Conservation (phyloP, 345 rosid species). For the Gynandropsis gynandra region DNA sequence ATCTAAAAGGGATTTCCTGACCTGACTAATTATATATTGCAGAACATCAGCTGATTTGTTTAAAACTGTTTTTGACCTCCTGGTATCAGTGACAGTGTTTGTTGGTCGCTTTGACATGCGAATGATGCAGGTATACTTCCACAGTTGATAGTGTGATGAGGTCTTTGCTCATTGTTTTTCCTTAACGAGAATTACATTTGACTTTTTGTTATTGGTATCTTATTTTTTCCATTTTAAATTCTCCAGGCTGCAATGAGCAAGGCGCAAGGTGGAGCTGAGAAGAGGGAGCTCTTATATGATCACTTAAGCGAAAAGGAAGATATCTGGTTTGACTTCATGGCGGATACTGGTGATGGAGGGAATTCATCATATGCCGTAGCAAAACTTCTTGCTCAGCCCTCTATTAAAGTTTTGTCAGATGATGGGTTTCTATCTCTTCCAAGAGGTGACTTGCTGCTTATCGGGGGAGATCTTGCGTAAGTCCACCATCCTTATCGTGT, state of each 20-base stretch:
- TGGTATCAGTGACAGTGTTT: slow-evolving; percentile 95
- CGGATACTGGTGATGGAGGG: slow-evolving; percentile 99
- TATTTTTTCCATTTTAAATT: slow-evolving; percentile 7
- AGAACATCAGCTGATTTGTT: slow-evolving; percentile 98
- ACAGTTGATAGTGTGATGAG: slow-evolving; percentile 8
- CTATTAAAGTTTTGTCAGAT: slow-evolving; percentile 31
- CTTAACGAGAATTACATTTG: too few relatives aligned
- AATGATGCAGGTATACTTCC: slow-evolving; percentile 81
- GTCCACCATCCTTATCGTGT: slow-evolving; percentile 26
- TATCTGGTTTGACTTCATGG: slow-evolving; percentile 99
- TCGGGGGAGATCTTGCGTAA: slow-evolving; percentile 99
- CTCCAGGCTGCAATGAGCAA: slow-evolving; percentile 85
- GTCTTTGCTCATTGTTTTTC: slow-evolving; percentile 1
- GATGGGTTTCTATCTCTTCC: slow-evolving; percentile 45
- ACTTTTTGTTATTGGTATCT: slow-evolving; percentile 8
- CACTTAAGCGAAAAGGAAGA: slow-evolving; percentile 68
- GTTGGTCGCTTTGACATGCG: slow-evolving; percentile 99
- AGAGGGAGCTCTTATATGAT: slow-evolving; percentile 61
- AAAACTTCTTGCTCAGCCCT: slow-evolving; percentile 87
- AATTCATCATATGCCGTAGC: slow-evolving; percentile 87
- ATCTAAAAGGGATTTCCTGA: slow-evolving; percentile 9
- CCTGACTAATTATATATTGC: slow-evolving; percentile 34
- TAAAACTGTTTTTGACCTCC: slow-evolving; percentile 93
- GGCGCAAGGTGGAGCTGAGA: slow-evolving; percentile 41
- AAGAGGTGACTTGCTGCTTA: slow-evolving; percentile 69